These are phyloP conservation scores for Cryptosporidium parvum DNA, from an alignment of 169 alveolate species.

Conservation along the genomic window DNA sequence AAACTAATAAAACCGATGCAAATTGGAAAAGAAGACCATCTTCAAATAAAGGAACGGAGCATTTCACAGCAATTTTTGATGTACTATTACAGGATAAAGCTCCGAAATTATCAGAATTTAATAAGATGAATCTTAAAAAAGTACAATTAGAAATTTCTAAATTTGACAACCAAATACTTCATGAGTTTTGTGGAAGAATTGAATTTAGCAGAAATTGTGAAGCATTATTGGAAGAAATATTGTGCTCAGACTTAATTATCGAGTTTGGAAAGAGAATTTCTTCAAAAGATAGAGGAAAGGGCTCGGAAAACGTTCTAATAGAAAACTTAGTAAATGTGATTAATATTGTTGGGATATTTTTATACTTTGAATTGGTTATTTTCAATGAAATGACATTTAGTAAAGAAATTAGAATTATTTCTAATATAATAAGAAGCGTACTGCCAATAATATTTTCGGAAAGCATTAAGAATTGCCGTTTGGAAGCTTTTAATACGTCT, in stretches of 20 bases:
- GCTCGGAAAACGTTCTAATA: neutral
- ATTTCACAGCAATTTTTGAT: neutral
- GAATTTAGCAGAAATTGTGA: slow-evolving; percentile 23
- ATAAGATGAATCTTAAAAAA: slow-evolving; percentile 12
- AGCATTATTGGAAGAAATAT: slow-evolving; percentile 13
- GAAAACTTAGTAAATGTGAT: neutral
- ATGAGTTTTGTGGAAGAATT: neutral
- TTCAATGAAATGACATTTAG: slow-evolving; percentile 23
- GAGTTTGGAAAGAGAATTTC: slow-evolving; percentile 38
- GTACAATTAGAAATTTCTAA: slow-evolving; percentile 7
- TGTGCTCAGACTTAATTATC: slow-evolving; percentile 14
- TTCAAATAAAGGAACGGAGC: neutral
- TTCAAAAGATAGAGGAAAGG: neutral
- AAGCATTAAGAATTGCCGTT: neutral
- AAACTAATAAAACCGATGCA: neutral
- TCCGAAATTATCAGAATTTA: slow-evolving; percentile 18
- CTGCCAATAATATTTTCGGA: slow-evolving; percentile 28
- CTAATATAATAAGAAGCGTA: slow-evolving; percentile 26
- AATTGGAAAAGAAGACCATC: neutral
- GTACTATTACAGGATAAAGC: neutral
- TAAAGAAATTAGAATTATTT: slow-evolving; percentile 30
- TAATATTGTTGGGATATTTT: slow-evolving; percentile 18
- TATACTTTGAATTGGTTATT: slow-evolving; percentile 5
- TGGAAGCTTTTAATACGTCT: neutral
- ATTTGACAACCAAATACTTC: neutral